Conservation (phyloP, 1,284 basidiomycete genomes). For the Trichosporon asahii region DNA sequence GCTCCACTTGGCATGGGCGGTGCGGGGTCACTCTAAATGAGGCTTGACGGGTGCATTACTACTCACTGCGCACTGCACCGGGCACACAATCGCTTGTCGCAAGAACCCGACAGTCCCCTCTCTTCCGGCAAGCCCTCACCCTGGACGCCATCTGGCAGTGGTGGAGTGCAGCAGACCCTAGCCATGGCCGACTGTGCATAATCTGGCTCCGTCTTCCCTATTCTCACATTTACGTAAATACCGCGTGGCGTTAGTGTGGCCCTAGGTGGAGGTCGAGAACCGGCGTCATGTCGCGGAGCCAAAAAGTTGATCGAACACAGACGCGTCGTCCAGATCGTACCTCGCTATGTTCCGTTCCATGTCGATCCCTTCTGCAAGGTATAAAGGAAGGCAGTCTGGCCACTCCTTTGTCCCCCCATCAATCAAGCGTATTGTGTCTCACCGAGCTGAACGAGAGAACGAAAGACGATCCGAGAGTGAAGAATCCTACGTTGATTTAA, state of each 20-base stretch:
- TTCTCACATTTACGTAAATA: neutral
- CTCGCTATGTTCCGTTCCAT: neutral
- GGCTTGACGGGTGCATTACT: neutral
- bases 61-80: neutral
- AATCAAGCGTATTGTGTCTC: neutral
- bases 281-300: neutral
- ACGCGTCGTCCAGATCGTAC: neutral
- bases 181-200: neutral
- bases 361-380: neutral
- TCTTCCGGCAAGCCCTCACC: neutral
- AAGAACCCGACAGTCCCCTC: neutral
- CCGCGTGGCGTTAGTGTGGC: neutral
- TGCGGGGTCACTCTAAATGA: neutral
- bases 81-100: neutral
- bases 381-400: neutral
- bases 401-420: neutral
- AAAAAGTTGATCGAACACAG: neutral
- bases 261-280: neutral
- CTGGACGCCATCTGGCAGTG: too few relatives aligned
- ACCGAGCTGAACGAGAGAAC: neutral
- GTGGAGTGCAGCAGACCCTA: too few relatives aligned
- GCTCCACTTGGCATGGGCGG: neutral
- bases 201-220: neutral
- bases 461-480: neutral
- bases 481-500: neutral